These are phyloP conservation scores for Kwoniella dendrophila DNA, from an alignment of 768 basidiomycete genomes.

Conservation along the genomic window DNA sequence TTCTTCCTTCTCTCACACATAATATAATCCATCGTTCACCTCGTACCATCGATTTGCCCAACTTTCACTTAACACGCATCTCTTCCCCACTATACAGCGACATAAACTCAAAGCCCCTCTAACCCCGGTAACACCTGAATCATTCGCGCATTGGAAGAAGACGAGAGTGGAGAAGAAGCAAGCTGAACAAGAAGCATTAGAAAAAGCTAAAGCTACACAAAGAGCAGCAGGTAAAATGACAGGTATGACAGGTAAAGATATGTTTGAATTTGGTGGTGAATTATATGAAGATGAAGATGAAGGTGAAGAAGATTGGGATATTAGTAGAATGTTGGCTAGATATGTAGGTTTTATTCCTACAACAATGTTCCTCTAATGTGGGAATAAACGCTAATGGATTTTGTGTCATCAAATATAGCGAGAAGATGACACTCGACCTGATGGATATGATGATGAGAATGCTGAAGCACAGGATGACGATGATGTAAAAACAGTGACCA, in stretches of 20 bases:
- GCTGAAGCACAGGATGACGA: background rate
- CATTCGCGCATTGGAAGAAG: conserved; percentile 93
- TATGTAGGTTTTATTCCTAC: conserved; percentile 41
- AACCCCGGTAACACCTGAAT: conserved; percentile 89
- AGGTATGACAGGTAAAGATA: conserved; percentile 94
- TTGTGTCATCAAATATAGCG: conserved; percentile 26
- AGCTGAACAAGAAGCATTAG: conserved; percentile 78
- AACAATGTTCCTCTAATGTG: background rate
- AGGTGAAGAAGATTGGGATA: conserved; percentile 55
- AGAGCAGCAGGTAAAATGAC: conserved; percentile 81
- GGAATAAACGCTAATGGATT: background rate
- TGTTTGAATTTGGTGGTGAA: conserved; percentile 64
- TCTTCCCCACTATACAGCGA: conserved; percentile 71
- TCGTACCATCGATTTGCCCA: background rate
- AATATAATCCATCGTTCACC: no score
- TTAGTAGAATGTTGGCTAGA: conserved; percentile 50
- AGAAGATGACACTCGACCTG: conserved; percentile 39
- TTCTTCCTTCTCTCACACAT: no score
- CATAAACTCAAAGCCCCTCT: conserved; percentile 76
- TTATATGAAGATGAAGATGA: conserved; percentile 52
- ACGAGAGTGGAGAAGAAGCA: conserved; percentile 92
- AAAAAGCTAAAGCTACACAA: conserved; percentile 79
- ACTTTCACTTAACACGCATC: no score
- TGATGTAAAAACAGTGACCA: conserved; percentile 11
- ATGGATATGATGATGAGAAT: conserved; percentile 14